These are phyloP conservation scores for Trypethelium eluteriae DNA, from an alignment of 495 filamentous ascomycete species.

Conservation along the genomic window DNA sequence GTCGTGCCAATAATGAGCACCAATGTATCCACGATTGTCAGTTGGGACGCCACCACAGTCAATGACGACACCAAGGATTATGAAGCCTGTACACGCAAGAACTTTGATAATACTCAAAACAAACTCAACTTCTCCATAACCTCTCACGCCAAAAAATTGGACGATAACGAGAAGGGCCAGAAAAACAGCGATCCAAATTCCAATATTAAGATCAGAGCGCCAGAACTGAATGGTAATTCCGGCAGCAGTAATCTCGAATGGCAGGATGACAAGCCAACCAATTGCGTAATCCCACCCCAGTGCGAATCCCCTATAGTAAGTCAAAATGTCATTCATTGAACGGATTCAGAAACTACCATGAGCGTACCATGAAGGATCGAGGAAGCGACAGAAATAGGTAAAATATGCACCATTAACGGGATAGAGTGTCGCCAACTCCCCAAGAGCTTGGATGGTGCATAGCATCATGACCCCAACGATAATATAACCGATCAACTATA, in stretches of 20 bases:
- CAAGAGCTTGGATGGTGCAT: conserved; percentile 39
- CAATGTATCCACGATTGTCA: conserved; percentile 32
- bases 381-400: conserved; percentile 28
- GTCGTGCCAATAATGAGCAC: conserved; percentile 23
- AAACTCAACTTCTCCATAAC: conserved; percentile 40
- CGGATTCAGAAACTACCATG: neutral
- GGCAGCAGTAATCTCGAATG: conserved; percentile 85
- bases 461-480: conserved; percentile 36
- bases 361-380: conserved; percentile 26
- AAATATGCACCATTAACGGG: conserved; percentile 30
- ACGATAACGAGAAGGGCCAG: conserved; percentile 32
- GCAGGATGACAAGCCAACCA: conserved; percentile 85
- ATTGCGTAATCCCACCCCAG: conserved; percentile 98
- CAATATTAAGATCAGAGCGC: conserved; percentile 44
- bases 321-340: conserved; percentile 13
- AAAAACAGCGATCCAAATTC: conserved; percentile 62
- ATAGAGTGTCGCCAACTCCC: conserved; percentile 42
- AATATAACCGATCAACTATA: conserved; percentile 20
- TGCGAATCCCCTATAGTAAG: conserved; percentile 63
- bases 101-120: conserved; percentile 54
- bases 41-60: conserved; percentile 58
- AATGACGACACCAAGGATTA: conserved; percentile 63
- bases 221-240: conserved; percentile 85
- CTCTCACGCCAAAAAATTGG: conserved; percentile 37
- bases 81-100: conserved; percentile 58